Evolutionary conservation across 2,329 filamentous ascomycete genomes (phyloP).

Genomic region (Decorospora gaudefroyi): DNA sequence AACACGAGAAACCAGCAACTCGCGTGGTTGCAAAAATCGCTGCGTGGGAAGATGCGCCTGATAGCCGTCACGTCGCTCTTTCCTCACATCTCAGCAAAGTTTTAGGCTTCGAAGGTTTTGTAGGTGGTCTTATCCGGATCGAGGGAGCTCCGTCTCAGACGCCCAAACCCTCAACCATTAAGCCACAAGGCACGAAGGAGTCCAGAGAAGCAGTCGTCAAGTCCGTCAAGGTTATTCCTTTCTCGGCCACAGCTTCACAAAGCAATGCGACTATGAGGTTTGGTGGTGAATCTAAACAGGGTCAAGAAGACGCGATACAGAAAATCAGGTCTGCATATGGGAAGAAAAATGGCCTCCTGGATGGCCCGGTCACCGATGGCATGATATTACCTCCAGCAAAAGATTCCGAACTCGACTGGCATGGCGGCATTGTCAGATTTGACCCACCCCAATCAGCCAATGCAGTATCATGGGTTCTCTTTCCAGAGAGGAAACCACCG

Average conservation of each 20-base stretch:
- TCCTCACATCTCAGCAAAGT: conserved; percentile 76
- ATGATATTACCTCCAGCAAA: conserved; percentile 70
- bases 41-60: conserved; percentile 85
- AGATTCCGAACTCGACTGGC: conserved; percentile 66
- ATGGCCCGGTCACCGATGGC: conserved; percentile 87
- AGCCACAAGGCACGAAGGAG: conserved; percentile 42
- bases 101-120: conserved; percentile 71
- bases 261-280: conserved; percentile 74
- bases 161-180: conserved; percentile 61
- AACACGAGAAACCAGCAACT: conserved; percentile 61
- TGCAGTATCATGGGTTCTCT: conserved; percentile 70
- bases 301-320: conserved; percentile 75
- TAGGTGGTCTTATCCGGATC: conserved; percentile 85
- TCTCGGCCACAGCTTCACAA: conserved; percentile 62
- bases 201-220: conserved; percentile 58
- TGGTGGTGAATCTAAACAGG: conserved; percentile 82
- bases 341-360: conserved; percentile 67
- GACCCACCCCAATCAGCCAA: conserved; percentile 58
- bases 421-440: conserved; percentile 82
- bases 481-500: conserved; percentile 71
- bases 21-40: conserved; percentile 77
- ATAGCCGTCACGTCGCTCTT: conserved; percentile 76
- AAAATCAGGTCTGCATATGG: conserved; percentile 74
- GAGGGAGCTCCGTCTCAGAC: conserved; percentile 78
- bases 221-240: conserved; percentile 79